Evolutionary conservation across 768 basidiomycete genomes (phyloP).

Genomic region (Cystobasidium onofrii): DNA sequence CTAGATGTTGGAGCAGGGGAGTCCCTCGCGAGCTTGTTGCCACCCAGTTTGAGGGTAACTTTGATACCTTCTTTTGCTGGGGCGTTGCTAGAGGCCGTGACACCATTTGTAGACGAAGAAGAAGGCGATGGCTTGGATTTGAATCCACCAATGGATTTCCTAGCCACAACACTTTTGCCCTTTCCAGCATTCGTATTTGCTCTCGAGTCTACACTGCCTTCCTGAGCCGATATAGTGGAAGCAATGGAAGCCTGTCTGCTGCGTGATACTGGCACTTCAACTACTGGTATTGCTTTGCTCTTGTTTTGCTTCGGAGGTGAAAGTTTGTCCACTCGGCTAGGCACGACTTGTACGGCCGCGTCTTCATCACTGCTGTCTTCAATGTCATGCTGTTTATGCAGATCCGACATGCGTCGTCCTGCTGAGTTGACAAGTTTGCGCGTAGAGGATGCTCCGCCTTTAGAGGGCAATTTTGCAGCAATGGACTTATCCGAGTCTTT

Average conservation of each 20-base stretch:
- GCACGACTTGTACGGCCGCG: not conserved
- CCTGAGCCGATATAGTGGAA: not conserved
- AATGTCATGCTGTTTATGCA: not conserved
- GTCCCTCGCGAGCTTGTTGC: not conserved
- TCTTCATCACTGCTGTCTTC: not conserved
- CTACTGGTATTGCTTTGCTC: not conserved
- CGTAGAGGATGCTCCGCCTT: not conserved
- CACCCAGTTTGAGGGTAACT: not conserved
- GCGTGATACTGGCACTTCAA: not conserved
- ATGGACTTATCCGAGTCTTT: too few species aligned
- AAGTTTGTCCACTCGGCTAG: not conserved
- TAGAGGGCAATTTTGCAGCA: not conserved
- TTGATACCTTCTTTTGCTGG: not conserved
- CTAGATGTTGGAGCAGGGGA: not conserved
- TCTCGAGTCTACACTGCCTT: not conserved
- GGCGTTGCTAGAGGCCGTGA: not conserved
- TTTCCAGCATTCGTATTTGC: not conserved
- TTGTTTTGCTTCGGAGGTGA: not conserved
- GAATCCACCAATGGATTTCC: not conserved
- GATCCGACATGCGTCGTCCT: not conserved
- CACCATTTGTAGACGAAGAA: not conserved
- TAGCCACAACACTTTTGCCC: not conserved
- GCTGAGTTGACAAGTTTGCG: not conserved
- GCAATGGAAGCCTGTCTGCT: not conserved
- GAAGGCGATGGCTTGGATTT: not conserved